Percentiles rank a stretch among this genome's conserved stretches.
These are phyloP conservation scores for Stagonosporopsis cucurbitacearum DNA, from an alignment of 2,329 filamentous ascomycete species.

Conservation along the genomic window DNA sequence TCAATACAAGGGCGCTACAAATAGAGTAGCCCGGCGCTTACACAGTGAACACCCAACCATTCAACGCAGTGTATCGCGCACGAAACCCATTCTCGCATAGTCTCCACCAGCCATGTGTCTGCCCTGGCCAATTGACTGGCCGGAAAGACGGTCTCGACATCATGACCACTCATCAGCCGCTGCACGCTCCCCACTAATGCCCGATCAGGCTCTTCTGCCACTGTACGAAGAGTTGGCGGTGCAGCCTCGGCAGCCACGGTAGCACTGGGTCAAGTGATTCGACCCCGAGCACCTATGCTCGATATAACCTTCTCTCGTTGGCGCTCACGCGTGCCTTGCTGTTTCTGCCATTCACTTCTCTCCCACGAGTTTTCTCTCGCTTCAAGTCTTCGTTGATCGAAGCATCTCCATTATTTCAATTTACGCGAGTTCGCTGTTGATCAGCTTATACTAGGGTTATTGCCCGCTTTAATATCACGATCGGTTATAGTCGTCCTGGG, in stretches of 20 bases:
- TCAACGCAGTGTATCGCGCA: slow-evolving; percentile 30
- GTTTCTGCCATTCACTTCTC: slow-evolving; percentile 46
- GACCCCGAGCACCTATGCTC: slow-evolving; percentile 39
- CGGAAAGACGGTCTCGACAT: slow-evolving; percentile 33
- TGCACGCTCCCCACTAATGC: slow-evolving; percentile 35
- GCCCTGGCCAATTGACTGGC: slow-evolving; percentile 38
- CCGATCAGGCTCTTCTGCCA: slow-evolving; percentile 29
- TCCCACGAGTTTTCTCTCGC: slow-evolving; percentile 37
- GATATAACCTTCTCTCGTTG: slow-evolving; percentile 44
- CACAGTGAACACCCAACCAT: slow-evolving; percentile 41
- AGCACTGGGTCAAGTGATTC: slow-evolving; percentile 33
- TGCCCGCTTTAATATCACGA: slow-evolving; percentile 45
- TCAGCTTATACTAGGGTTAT: slow-evolving; percentile 46
- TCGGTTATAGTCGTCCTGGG: slow-evolving; percentile 33
- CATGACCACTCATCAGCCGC: slow-evolving; percentile 47
- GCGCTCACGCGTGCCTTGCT: slow-evolving; percentile 37
- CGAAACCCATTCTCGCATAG: slow-evolving; percentile 28
- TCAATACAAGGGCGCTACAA: slow-evolving; percentile 34
- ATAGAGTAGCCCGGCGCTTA: slow-evolving; percentile 45
- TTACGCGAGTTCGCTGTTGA: slow-evolving; percentile 49
- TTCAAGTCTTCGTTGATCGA: slow-evolving; percentile 55
- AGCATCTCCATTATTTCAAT: slow-evolving; percentile 47
- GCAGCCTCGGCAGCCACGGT: slow-evolving; percentile 40
- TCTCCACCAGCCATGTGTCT: slow-evolving; percentile 13
- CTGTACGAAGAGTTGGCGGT: slow-evolving; percentile 41